Percentiles rank a stretch among this genome's conserved stretches.
Conservation (phyloP, 148 eudicot species). For the Oxyria digyna region DNA sequence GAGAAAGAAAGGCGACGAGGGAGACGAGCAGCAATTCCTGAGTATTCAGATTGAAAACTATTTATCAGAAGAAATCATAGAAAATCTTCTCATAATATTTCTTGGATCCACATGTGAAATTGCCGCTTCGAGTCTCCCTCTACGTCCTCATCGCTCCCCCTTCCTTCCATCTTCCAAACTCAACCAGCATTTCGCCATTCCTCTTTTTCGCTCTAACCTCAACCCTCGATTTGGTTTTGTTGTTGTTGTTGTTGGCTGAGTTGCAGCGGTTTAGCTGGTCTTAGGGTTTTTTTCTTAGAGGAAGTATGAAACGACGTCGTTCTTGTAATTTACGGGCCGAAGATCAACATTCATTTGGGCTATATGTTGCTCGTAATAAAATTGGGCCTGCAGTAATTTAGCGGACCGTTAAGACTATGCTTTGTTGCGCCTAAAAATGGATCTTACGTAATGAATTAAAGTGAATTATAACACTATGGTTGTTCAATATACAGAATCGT, state of each 20-base stretch:
- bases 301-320: not conserved
- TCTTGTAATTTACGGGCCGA: not conserved
- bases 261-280: not conserved
- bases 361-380: not conserved
- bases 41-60: conserved; percentile 6
- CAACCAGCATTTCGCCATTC: not conserved
- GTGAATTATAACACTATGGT: no score
- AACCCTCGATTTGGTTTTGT: not conserved
- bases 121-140: conserved; percentile 8
- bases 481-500: no score
- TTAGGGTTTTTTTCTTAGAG: not conserved
- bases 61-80: conserved; percentile 4
- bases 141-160: not conserved
- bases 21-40: conserved; percentile 8
- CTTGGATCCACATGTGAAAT: conserved; percentile 9
- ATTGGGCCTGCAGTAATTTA: not conserved
- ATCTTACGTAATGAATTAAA: no score
- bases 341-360: not conserved
- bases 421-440: no score
- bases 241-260: not conserved
- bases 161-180: not conserved
- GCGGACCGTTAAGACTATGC: no score
- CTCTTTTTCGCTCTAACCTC: conserved; percentile 3
- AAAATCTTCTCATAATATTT: not conserved
- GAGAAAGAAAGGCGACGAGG: not conserved